Conservation (phyloP, 2,329 filamentous ascomycete species). For the Pyricularia sp. region DNA sequence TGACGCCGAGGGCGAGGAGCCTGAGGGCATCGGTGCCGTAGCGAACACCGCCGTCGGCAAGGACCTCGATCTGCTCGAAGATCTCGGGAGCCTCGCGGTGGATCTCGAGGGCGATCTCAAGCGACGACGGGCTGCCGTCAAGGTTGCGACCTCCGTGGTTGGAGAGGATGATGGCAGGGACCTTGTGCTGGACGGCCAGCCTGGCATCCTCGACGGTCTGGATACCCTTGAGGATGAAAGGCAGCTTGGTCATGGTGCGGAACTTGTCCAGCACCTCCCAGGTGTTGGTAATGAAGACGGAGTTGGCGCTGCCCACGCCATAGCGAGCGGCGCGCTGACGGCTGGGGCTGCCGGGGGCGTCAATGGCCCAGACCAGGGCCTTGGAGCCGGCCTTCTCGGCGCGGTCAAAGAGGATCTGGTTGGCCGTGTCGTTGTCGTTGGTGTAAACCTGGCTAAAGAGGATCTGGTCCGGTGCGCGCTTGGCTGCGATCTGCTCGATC, state of each 20-base stretch:
- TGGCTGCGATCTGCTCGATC: conserved; percentile 28
- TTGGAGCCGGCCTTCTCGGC: conserved; percentile 23
- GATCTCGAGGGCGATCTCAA: conserved; percentile 35
- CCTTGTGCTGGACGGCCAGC: conserved; percentile 28
- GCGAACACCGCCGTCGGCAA: conserved; percentile 35
- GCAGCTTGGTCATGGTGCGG: conserved; percentile 23
- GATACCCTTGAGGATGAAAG: conserved; percentile 23
- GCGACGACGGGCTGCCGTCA: conserved; percentile 31
- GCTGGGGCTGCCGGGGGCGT: conserved; percentile 28
- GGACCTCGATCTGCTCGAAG: conserved; percentile 32
- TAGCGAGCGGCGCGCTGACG: conserved; percentile 30
- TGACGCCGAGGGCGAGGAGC: conserved; percentile 34
- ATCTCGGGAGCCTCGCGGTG: conserved; percentile 30
- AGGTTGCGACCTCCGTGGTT: conserved; percentile 44
- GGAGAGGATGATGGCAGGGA: conserved; percentile 34
- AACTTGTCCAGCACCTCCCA: conserved; percentile 28
- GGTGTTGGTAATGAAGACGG: conserved; percentile 9
- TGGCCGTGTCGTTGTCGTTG: conserved; percentile 22
- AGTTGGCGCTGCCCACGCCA: conserved; percentile 24
- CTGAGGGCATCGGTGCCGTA: conserved; percentile 38
- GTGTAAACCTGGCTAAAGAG: conserved; percentile 25
- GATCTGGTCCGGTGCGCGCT: conserved; percentile 21
- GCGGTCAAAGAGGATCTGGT: conserved; percentile 19
- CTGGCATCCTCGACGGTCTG: conserved; percentile 20
- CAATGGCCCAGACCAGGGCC: conserved; percentile 28